These are phyloP conservation scores for Anthracocystis panici-leucophaei DNA, from an alignment of 1,284 basidiomycete species.

Conservation along the genomic window DNA sequence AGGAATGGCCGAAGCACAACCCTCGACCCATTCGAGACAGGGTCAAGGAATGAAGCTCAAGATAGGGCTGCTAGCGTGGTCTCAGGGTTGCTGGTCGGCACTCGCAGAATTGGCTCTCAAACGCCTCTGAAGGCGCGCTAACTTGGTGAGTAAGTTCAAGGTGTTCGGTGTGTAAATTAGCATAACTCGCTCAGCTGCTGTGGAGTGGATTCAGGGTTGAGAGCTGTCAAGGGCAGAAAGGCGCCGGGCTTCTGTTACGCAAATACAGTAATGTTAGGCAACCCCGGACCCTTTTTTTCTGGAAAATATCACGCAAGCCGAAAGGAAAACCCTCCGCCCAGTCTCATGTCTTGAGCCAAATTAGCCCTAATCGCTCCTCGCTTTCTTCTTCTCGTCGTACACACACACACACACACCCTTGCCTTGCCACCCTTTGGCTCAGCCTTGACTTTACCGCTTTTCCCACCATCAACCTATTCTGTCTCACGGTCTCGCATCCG, in stretches of 20 bases:
- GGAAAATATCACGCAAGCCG: background rate
- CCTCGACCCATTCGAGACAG: slow-evolving; percentile 23
- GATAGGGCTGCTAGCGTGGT: slow-evolving; percentile 14
- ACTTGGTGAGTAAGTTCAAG: no score
- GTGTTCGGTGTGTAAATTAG: background rate
- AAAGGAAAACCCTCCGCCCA: slow-evolving; percentile 37
- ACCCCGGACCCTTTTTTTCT: slow-evolving; percentile 12
- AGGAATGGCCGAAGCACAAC: slow-evolving; percentile 5
- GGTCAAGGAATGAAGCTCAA: background rate
- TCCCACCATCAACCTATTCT: background rate
- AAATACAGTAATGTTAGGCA: background rate
- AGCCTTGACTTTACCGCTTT: background rate
- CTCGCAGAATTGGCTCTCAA: no score
- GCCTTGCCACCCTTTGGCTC: slow-evolving; percentile 8
- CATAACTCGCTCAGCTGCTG: slow-evolving; percentile 12
- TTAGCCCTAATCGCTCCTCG: slow-evolving; percentile 5
- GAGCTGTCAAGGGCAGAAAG: background rate
- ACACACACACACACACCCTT: background rate
- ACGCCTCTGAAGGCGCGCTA: no score
- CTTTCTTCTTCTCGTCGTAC: slow-evolving; percentile 6
- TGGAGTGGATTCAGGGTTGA: slow-evolving; percentile 17
- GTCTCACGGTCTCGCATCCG: slow-evolving; percentile 3
- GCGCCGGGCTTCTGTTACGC: no score
- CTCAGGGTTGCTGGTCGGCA: slow-evolving; percentile 11
- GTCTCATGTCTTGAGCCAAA: slow-evolving; percentile 3